phyloP scores from a whole-genome alignment of 768 basidiomycete species.

The Coprinellus aureogranulatus region DNA sequence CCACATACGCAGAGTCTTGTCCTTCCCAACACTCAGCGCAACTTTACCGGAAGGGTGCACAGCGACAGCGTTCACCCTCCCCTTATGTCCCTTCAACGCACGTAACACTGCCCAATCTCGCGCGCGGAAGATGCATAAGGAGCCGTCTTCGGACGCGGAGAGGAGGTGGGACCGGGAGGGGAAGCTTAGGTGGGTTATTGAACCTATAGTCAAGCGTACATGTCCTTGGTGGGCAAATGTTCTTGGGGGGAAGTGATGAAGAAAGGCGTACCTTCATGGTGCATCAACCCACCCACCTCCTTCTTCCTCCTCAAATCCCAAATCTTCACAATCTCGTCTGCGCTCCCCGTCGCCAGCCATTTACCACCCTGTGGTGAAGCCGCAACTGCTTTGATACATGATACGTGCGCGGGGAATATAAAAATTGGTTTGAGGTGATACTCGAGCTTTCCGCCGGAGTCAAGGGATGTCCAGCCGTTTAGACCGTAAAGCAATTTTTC shows the following conservation, averaged over 20 bases:
- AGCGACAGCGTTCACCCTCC: slow-evolving; percentile 83
- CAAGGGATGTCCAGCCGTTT: slow-evolving; percentile 53
- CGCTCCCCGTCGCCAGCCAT: slow-evolving; percentile 92
- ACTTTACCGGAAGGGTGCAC: slow-evolving; percentile 93
- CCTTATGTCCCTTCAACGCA: slow-evolving; percentile 88
- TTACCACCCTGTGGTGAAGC: slow-evolving; percentile 88
- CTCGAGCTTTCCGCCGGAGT: slow-evolving; percentile 28
- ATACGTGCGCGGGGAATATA: slow-evolving; percentile 95
- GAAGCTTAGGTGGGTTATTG: slow-evolving; percentile 85
- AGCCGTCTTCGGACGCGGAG: slow-evolving; percentile 90
- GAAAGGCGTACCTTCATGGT: slow-evolving; percentile 90
- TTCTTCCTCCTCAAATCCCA: slow-evolving; percentile 92
- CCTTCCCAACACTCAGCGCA: slow-evolving; percentile 87
- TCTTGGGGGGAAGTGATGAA: no score
- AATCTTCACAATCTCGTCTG: slow-evolving; percentile 96
- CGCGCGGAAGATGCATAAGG: slow-evolving; percentile 84
- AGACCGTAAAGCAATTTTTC: slow-evolving; percentile 95
- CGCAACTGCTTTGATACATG: slow-evolving; percentile 86
- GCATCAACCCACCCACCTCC: slow-evolving; percentile 92
- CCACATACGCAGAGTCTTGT: slow-evolving; percentile 93
- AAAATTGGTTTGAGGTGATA: slow-evolving; percentile 74
- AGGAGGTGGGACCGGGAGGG: slow-evolving; percentile 87
- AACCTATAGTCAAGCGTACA: no score
- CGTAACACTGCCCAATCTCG: slow-evolving; percentile 93
- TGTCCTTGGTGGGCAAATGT: no score